Conservation (phyloP, 108 stramenopile genomes). For the Cylindrotheca closterium region DNA sequence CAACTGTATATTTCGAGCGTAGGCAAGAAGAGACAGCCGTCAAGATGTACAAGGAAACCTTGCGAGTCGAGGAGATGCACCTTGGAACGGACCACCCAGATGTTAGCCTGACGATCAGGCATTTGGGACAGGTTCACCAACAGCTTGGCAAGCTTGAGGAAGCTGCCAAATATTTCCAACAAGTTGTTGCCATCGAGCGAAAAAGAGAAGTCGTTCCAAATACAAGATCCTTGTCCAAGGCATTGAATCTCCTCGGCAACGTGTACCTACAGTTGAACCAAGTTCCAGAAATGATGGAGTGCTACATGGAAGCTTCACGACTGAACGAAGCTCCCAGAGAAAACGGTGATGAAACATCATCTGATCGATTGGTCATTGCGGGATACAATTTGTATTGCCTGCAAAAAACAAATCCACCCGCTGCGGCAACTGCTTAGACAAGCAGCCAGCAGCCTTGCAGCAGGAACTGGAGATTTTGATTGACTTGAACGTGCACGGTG, state of each 20-base stretch:
- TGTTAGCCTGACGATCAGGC: slow-evolving; percentile 53
- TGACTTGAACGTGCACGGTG: no score
- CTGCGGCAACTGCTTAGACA: slow-evolving; percentile 46
- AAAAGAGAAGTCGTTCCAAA: slow-evolving; percentile 4
- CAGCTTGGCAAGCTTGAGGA: slow-evolving; percentile 52
- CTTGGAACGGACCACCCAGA: slow-evolving; percentile 50
- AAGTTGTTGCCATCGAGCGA: slow-evolving; percentile 49
- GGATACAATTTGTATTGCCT: slow-evolving; percentile 54
- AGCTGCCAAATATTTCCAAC: slow-evolving; percentile 46
- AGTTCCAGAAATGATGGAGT: slow-evolving; percentile 34
- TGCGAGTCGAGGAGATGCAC: slow-evolving; percentile 50
- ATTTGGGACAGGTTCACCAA: slow-evolving; percentile 62
- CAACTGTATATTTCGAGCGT: slow-evolving; percentile 53
- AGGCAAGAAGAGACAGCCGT: slow-evolving; percentile 65
- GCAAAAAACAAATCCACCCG: slow-evolving; percentile 53
- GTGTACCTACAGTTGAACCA: slow-evolving; percentile 51
- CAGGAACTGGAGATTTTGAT: no score
- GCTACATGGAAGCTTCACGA: slow-evolving; percentile 57
- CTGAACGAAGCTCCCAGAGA: slow-evolving; percentile 2
- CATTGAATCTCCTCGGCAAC: slow-evolving; percentile 61
- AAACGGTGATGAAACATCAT: not conserved
- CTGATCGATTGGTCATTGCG: slow-evolving; percentile 27
- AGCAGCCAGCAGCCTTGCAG: no score
- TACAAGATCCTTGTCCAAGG: slow-evolving; percentile 31
- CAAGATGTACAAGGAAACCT: slow-evolving; percentile 50